phyloP scores from a whole-genome alignment of 2,329 filamentous ascomycete genomes.

The Pseudocercospora eumusae region DNA sequence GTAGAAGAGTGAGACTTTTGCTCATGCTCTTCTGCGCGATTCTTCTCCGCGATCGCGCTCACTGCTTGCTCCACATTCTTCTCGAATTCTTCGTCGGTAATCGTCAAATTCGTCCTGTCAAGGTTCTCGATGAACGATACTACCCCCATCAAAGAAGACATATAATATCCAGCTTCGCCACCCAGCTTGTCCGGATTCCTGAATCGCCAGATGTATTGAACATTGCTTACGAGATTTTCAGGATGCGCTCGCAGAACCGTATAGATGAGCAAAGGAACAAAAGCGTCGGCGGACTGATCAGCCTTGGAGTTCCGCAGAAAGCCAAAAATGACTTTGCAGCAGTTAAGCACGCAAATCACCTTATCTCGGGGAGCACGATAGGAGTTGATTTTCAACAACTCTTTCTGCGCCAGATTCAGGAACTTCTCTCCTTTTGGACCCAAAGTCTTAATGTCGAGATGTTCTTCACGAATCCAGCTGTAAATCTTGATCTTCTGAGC shows the following conservation, averaged over 20 bases:
- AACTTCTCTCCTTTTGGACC: conserved; percentile 87
- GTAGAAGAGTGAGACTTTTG: conserved; percentile 36
- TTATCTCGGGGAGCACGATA: conserved; percentile 98
- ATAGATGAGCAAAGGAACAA: conserved; percentile 92
- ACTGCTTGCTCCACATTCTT: conserved; percentile 94
- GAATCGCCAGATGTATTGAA: conserved; percentile 96
- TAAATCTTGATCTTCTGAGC: conserved; percentile 97
- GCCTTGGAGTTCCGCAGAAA: conserved; percentile 88
- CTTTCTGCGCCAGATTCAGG: conserved; percentile 84
- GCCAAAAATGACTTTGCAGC: conserved; percentile 98
- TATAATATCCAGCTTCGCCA: conserved; percentile 97
- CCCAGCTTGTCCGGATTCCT: conserved; percentile 95
- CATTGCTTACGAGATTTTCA: conserved; percentile 92
- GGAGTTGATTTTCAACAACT: conserved; percentile 92
- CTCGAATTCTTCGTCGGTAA: conserved; percentile 94
- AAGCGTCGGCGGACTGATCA: conserved; percentile 93
- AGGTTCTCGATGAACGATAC: conserved; percentile 96
- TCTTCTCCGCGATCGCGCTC: conserved; percentile 90
- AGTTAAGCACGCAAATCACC: conserved; percentile 96
- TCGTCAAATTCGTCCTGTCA: conserved; percentile 89
- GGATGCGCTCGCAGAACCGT: conserved; percentile 93
- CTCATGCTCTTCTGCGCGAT: conserved; percentile 61
- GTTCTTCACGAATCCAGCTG: conserved; percentile 88
- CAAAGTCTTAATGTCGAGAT: conserved; percentile 85
- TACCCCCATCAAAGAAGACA: conserved; percentile 92